phyloP scores from a whole-genome alignment of 148 eudicot species.

The Camellia japonica region DNA sequence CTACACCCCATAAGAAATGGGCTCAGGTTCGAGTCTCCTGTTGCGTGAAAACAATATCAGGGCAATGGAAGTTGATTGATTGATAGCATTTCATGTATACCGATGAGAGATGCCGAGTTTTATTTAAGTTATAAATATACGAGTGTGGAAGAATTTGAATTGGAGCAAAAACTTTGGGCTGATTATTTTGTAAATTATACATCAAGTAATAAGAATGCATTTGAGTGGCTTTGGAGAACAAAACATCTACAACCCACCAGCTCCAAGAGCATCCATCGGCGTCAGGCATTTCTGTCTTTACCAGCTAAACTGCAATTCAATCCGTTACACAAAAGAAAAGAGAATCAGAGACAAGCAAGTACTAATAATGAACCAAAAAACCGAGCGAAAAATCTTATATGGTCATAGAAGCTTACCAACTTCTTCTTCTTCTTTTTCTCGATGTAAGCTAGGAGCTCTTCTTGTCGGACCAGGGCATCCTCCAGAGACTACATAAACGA shows the following conservation, averaged over 20 bases:
- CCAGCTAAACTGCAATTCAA: slow-evolving; percentile 25
- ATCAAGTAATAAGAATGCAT: slow-evolving; percentile 14
- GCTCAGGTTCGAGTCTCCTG: background rate
- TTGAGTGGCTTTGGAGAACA: slow-evolving; percentile 19
- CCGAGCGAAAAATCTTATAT: background rate
- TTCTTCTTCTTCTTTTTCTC: slow-evolving; percentile 79
- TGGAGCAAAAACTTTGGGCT: slow-evolving; percentile 15
- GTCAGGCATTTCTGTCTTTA: slow-evolving; percentile 5
- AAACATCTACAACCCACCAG: slow-evolving; percentile 1
- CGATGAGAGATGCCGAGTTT: too few relatives aligned
- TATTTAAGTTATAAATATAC: background rate
- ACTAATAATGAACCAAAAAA: background rate
- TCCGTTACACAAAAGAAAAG: background rate
- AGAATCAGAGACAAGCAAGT: slow-evolving; percentile 4
- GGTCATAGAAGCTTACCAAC: slow-evolving; percentile 21
- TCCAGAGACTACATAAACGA: slow-evolving; percentile 47
- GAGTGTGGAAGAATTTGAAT: background rate
- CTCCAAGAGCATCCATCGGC: slow-evolving; percentile 1
- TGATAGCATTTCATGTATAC: background rate
- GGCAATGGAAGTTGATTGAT: background rate
- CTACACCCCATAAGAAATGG: background rate
- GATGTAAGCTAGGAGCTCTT: slow-evolving; percentile 60
- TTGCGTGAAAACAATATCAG: background rate
- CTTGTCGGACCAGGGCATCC: slow-evolving; percentile 63
- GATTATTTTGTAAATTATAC: background rate